A percentile compares a stretch with the other conserved stretches of the same genome.
Conservation (phyloP, 2,329 filamentous ascomycete genomes). For the Exophiala phaeomuriformis region DNA sequence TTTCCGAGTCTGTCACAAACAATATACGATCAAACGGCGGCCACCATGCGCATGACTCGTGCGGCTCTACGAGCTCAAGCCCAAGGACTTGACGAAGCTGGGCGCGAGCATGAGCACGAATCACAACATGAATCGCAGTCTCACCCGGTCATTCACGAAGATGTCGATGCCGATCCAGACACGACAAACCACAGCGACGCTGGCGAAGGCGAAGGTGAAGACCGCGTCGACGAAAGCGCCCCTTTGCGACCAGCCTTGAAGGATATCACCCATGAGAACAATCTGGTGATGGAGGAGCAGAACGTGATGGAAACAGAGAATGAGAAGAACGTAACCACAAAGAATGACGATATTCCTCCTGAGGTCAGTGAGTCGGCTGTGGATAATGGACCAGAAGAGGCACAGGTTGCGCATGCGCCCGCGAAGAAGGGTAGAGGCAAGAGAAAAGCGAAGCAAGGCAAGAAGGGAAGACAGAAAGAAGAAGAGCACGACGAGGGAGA, state of each 20-base stretch:
- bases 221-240: slow-evolving; percentile 3
- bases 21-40: background rate
- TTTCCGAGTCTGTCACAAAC: too few relatives aligned
- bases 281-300: slow-evolving; percentile 13
- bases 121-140: background rate
- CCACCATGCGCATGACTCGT: slow-evolving; percentile 26
- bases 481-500: background rate
- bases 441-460: slow-evolving; percentile 8
- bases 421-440: slow-evolving; percentile 14
- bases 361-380: background rate
- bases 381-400: background rate
- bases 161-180: slow-evolving; percentile 10
- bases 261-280: slow-evolving; percentile 25
- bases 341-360: background rate
- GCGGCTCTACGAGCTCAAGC: slow-evolving; percentile 26
- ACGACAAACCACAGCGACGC: background rate
- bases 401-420: slow-evolving; percentile 1
- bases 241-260: slow-evolving; percentile 17
- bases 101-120: background rate
- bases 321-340: too few relatives aligned
- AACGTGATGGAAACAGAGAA: background rate
- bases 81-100: slow-evolving; percentile 1
- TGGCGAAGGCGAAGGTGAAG: background rate
- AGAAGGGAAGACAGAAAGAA: slow-evolving; percentile 4
- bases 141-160: slow-evolving; percentile 16